These are phyloP conservation scores for Alternaria ethzedia DNA, from an alignment of 2,329 filamentous ascomycete genomes.

Conservation along the genomic window DNA sequence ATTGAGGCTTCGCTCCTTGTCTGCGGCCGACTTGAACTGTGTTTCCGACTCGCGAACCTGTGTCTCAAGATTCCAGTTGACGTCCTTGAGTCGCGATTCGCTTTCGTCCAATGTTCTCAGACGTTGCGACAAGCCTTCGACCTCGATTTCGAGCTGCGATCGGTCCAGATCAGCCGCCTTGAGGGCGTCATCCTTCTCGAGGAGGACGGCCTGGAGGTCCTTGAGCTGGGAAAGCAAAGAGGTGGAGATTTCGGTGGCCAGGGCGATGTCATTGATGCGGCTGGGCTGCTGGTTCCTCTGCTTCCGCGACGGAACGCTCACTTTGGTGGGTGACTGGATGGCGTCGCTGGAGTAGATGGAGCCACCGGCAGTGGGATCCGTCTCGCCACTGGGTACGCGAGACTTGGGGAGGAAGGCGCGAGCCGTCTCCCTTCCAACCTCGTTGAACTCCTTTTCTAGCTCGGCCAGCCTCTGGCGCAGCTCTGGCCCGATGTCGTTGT, in stretches of 20 bases:
- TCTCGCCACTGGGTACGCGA: slow-evolving; percentile 68
- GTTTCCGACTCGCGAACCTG: slow-evolving; percentile 83
- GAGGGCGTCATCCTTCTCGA: slow-evolving; percentile 86
- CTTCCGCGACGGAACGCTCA: slow-evolving; percentile 84
- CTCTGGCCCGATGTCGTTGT: slow-evolving; percentile 81
- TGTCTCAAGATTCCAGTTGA: slow-evolving; percentile 97
- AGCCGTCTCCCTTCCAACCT: slow-evolving; percentile 87
- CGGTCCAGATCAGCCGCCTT: slow-evolving; percentile 77
- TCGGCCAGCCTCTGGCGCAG: slow-evolving; percentile 82
- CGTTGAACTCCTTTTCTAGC: slow-evolving; percentile 93
- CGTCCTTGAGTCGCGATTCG: slow-evolving; percentile 95
- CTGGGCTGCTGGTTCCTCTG: slow-evolving; percentile 88
- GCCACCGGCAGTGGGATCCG: slow-evolving; percentile 40
- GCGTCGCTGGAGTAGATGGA: slow-evolving; percentile 78
- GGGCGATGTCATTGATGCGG: slow-evolving; percentile 93
- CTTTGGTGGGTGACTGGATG: slow-evolving; percentile 85
- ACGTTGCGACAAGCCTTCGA: slow-evolving; percentile 78
- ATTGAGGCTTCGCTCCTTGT: slow-evolving; percentile 81
- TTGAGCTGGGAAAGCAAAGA: slow-evolving; percentile 93
- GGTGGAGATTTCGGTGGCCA: slow-evolving; percentile 97
- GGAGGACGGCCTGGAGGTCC: slow-evolving; percentile 82
- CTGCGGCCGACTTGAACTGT: slow-evolving; percentile 74
- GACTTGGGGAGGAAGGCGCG: slow-evolving; percentile 85
- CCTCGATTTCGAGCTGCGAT: slow-evolving; percentile 80
- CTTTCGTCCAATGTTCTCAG: slow-evolving; percentile 87